Evolutionary conservation across 2,329 filamentous ascomycete species (phyloP), one percentile per base, ranked within the genome.

Genomic region (Phialophora expanda): DNA sequence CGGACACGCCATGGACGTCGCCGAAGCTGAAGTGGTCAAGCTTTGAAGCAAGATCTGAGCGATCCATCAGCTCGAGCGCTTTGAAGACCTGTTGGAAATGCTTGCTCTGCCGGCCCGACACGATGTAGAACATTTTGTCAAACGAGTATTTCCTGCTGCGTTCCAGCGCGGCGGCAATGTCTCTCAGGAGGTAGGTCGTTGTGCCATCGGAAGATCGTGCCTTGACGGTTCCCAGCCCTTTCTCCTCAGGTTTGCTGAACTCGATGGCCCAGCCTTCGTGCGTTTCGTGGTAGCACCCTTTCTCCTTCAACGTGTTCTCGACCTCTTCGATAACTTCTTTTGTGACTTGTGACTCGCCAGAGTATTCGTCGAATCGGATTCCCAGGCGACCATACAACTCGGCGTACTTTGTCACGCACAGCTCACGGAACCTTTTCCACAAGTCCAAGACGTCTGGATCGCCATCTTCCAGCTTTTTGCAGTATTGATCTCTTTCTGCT

Each of bases 91-190:
- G 89, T 73, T 87, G 86, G 62, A 92, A 82, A 74, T 93, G 90
- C 12, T 90, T 81, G 72, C 90, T 89, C 73, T 93, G 90, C 69
- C 88, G 86, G 24, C 85, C 87, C 1, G 89, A 89, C 32, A 92
- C 87, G 9, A 93, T 90, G 73, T 92, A 93, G 68, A 92, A 89
- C 89, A 93, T 91, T 75, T 91, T 87, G 78, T 93, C 89, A 72
- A 91, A 92, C 9, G 87, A 76, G 78, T 79, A 79, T 73, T 85
- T 84, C 26, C 88, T 82, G 56, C 86, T 79, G 63, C 90, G 86
- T 73, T 87, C 85, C 61, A 92, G 78, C 30, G 91, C 85, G 74
- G 92, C 89, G 71, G 88, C 90, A 69, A 93, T 89, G 76, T 94
- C 90, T 71, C 90, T 87, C 59, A 91, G 91, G 56, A 93, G 83